phyloP scores from a whole-genome alignment of 129 eudicot genomes.

The Lonicera japonica region DNA sequence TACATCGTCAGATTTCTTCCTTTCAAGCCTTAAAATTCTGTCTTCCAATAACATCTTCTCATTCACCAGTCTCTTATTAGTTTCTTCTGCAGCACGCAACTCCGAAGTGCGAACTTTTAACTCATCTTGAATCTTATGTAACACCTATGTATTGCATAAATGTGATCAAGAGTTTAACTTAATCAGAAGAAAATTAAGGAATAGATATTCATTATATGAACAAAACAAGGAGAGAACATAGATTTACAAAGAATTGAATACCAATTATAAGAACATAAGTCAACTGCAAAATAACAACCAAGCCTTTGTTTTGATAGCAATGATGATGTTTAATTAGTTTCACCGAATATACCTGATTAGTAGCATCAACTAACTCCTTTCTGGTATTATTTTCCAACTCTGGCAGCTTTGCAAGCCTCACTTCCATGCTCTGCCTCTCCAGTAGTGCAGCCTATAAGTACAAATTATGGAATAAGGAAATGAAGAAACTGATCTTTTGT shows the following conservation, averaged over 20 bases:
- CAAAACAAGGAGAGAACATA: too few relatives aligned
- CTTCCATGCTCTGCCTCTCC: conserved; percentile 66
- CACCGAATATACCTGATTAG: conserved; percentile 58
- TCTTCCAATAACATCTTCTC: conserved; percentile 74
- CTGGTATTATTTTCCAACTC: conserved; percentile 63
- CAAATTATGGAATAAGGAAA: background rate
- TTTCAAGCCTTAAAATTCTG: conserved; percentile 60
- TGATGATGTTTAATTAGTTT: background rate
- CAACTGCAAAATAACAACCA: too few relatives aligned
- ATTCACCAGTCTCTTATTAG: conserved; percentile 57
- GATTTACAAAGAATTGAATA: too few relatives aligned
- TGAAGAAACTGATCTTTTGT: background rate
- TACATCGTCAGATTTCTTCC: conserved; percentile 70
- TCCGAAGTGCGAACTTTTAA: conserved; percentile 61
- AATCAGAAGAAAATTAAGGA: too few relatives aligned
- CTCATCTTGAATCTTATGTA: conserved; percentile 81
- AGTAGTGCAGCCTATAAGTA: conserved; percentile 43
- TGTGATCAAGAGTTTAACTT: too few relatives aligned
- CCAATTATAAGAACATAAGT: background rate
- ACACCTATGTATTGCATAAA: conserved; percentile 32
- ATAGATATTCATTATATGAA: too few relatives aligned
- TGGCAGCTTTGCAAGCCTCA: conserved; percentile 56
- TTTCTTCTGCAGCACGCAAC: conserved; percentile 75
- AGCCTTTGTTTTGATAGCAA: background rate
- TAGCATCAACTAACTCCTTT: conserved; percentile 74